phyloP scores from a whole-genome alignment of 306 rosid species.

The Begonia masoniana region DNA sequence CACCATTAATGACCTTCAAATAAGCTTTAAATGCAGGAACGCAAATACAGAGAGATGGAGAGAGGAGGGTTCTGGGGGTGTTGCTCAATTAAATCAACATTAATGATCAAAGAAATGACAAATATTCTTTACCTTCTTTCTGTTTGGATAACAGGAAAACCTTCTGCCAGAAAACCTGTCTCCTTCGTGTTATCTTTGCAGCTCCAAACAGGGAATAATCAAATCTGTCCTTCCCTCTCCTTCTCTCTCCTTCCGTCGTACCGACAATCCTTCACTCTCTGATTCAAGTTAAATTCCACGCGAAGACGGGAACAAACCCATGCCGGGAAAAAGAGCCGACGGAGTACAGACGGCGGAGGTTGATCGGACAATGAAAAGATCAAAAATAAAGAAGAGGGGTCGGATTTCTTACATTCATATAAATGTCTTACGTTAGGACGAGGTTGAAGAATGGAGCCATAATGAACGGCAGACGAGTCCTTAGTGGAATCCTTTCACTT shows the following conservation, averaged over 20 bases:
- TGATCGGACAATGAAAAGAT: no score
- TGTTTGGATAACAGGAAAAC: not conserved
- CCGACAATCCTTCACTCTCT: slow-evolving; percentile 5
- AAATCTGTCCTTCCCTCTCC: not conserved
- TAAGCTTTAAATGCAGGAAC: not conserved
- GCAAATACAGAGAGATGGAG: not conserved
- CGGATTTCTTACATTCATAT: not conserved
- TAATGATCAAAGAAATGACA: not conserved
- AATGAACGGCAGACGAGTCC: slow-evolving; percentile 11
- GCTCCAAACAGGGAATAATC: no score
- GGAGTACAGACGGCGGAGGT: no score
- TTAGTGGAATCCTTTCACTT: slow-evolving; percentile 21
- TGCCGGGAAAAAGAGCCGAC: no score
- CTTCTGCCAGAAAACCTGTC: not conserved
- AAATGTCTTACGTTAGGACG: slow-evolving; percentile 1
- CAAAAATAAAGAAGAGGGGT: no score
- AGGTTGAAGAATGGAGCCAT: not conserved
- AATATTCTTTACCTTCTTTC: not conserved
- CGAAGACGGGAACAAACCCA: not conserved
- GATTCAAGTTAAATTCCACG: not conserved
- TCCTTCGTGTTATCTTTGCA: no score
- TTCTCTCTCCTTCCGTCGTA: not conserved
- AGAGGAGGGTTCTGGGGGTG: not conserved
- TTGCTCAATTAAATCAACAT: not conserved
- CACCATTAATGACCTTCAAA: not conserved